These are phyloP conservation scores for Pyrenula aspistea DNA, from an alignment of 495 filamentous ascomycete genomes.

Conservation along the genomic window DNA sequence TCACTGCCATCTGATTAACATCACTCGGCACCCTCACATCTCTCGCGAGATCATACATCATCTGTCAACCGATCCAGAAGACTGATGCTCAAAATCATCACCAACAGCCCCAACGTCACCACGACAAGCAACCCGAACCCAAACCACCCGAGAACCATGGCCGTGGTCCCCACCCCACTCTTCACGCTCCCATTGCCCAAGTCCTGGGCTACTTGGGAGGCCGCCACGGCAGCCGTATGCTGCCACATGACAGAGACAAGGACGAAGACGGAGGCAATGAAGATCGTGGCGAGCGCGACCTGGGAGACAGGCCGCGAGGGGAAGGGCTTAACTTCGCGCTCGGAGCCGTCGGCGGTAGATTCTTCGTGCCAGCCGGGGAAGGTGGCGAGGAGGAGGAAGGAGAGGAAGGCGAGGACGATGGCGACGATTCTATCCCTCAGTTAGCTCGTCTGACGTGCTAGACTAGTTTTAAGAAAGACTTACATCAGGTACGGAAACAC, in stretches of 20 bases:
- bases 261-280: slow-evolving; percentile 56
- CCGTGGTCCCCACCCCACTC: slow-evolving; percentile 78
- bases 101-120: slow-evolving; percentile 83
- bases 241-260: slow-evolving; percentile 59
- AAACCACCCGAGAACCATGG: slow-evolving; percentile 97
- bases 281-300: slow-evolving; percentile 53
- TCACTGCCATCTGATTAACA: too few species aligned
- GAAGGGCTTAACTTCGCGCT: slow-evolving; percentile 54
- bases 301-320: slow-evolving; percentile 58
- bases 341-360: slow-evolving; percentile 37
- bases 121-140: slow-evolving; percentile 84
- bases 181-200: slow-evolving; percentile 87
- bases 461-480: slow-evolving; percentile 21
- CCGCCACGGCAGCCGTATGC: slow-evolving; percentile 90
- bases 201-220: slow-evolving; percentile 84
- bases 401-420: slow-evolving; percentile 57
- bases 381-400: slow-evolving; percentile 57
- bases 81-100: slow-evolving; percentile 89
- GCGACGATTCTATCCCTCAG: slow-evolving; percentile 58
- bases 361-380: slow-evolving; percentile 67
- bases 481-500: slow-evolving; percentile 61
- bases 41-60: slow-evolving; percentile 16
- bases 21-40: too few species aligned
- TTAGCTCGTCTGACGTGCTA: slow-evolving; percentile 8
- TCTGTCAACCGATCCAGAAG: slow-evolving; percentile 48